These are phyloP conservation scores for Picochlorum sp. DNA, from an alignment of 139 green algal genomes.

Conservation along the genomic window DNA sequence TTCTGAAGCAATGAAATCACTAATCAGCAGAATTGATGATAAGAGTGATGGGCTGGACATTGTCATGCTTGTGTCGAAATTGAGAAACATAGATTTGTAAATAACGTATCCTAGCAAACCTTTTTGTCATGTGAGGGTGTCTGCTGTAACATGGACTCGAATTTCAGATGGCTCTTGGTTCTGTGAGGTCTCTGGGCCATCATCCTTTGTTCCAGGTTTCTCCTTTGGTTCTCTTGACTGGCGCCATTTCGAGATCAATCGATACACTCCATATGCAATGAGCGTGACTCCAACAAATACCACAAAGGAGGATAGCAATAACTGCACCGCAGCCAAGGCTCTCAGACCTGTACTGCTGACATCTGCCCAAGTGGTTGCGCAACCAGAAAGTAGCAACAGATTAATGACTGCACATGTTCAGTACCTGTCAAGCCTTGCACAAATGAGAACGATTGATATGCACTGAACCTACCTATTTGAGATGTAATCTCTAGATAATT, in stretches of 20 bases:
- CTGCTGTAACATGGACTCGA: too few relatives aligned
- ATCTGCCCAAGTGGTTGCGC: slow-evolving; percentile 27
- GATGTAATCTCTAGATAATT: slow-evolving; percentile 28
- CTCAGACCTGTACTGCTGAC: slow-evolving; percentile 3
- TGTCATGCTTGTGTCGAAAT: too few relatives aligned
- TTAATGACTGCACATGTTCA: neutral
- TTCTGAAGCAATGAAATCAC: too few relatives aligned
- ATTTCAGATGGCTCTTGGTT: too few relatives aligned
- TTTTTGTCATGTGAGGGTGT: too few relatives aligned
- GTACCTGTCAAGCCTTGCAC: neutral
- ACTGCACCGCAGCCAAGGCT: slow-evolving; percentile 10
- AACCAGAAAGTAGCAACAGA: slow-evolving; percentile 32
- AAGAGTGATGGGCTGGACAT: too few relatives aligned
- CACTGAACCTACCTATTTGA: slow-evolving; percentile 9
- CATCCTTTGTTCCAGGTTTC: too few relatives aligned
- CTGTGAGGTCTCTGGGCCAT: too few relatives aligned
- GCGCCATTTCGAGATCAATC: neutral
- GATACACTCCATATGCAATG: neutral
- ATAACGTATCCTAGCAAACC: too few relatives aligned
- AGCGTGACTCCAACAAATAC: neutral
- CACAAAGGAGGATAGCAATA: slow-evolving; percentile 17
- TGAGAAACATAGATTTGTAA: too few relatives aligned
- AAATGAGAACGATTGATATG: neutral
- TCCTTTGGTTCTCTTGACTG: too few relatives aligned
- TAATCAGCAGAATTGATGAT: too few relatives aligned